Percentiles rank a stretch among this genome's conserved stretches.
Conservation (phyloP, 2,329 filamentous ascomycete species). For the Lecanicillium sp. region DNA sequence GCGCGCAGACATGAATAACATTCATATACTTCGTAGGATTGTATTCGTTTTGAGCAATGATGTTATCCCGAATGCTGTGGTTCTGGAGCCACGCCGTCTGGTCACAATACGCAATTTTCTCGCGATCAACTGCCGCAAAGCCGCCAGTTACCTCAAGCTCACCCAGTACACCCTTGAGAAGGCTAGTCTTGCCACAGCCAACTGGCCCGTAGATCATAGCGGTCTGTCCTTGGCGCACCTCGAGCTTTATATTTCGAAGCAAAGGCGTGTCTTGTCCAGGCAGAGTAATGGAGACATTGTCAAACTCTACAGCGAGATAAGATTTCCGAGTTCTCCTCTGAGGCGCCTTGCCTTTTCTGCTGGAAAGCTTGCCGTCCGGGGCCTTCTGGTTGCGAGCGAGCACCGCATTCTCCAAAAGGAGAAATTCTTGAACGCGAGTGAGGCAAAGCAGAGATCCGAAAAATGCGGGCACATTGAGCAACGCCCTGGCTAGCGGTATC, state of each 20-base stretch:
- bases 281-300: neutral
- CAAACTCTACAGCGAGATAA: neutral
- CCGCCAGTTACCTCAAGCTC: slow-evolving; percentile 16
- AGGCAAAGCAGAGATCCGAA: slow-evolving; percentile 8
- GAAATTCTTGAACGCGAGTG: slow-evolving; percentile 1
- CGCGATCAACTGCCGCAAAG: slow-evolving; percentile 13
- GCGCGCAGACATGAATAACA: slow-evolving; percentile 25
- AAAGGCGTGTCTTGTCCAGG: neutral
- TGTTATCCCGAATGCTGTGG: slow-evolving; percentile 24
- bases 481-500: slow-evolving; percentile 8
- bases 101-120: slow-evolving; percentile 21
- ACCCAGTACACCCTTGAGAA: slow-evolving; percentile 22
- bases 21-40: slow-evolving; percentile 22
- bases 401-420: neutral
- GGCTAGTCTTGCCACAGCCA: slow-evolving; percentile 23
- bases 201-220: slow-evolving; percentile 23
- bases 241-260: neutral
- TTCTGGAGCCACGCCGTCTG: slow-evolving; percentile 27
- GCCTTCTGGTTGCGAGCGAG: too few relatives aligned
- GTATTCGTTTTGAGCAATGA: slow-evolving; percentile 22
- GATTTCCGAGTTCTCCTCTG: too few relatives aligned
- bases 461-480: slow-evolving; percentile 21
- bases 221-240: slow-evolving; percentile 13
- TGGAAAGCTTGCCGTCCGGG: too few relatives aligned
- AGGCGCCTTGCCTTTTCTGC: too few relatives aligned